Evolutionary conservation across 306 rosid genomes (phyloP), one percentile per base, ranked within the genome.

Genomic region (Adenanthera pavonina): DNA sequence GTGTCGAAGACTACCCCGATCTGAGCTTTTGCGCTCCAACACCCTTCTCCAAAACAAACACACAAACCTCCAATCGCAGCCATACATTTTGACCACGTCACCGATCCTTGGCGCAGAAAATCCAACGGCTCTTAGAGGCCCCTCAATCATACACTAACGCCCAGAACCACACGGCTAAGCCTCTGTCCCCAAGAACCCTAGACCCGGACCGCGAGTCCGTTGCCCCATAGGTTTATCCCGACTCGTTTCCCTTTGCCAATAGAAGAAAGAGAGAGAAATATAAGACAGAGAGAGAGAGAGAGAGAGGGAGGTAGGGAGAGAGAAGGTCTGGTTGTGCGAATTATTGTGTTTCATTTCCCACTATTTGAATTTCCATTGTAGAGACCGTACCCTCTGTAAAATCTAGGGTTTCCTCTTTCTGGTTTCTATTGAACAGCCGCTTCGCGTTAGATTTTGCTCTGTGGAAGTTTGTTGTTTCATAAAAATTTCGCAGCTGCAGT

Each of bases 21-120:
- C 73, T 72, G 79, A 65, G 78, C 87, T 76, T 69, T 65, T 34
- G 16, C 71, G 14, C 57, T 6, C 77, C 79, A 47, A 78, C 87
- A 69, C 75, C 80, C 78, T 80, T 86, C 88, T 83, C 43, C 78
- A 87, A 86, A 94, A 94, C 98, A 90, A 94, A 88, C 98, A 94
- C 97, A 94, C 76, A 73, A 80, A 66, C 38, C 60, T 49, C n/a
- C 48, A 80, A 90, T 90, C 87, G 10, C 36, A n/a, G 5, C 94
- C 98, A 70, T 92, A 57, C 81, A 80, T 41, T 30, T 0, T 0
- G 0, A 46, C 90, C 90, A 88, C 74, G 91, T 91, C 94, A 94
- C 0, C 89, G 85, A 94, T 94, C 97, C 90, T 44, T 70, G 79
- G 35, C 78, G 5, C 0, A 1, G 9, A 0, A 0, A 11, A 92